Evolutionary conservation across 306 rosid genomes (phyloP).

Genomic region (Lupinus albus): DNA sequence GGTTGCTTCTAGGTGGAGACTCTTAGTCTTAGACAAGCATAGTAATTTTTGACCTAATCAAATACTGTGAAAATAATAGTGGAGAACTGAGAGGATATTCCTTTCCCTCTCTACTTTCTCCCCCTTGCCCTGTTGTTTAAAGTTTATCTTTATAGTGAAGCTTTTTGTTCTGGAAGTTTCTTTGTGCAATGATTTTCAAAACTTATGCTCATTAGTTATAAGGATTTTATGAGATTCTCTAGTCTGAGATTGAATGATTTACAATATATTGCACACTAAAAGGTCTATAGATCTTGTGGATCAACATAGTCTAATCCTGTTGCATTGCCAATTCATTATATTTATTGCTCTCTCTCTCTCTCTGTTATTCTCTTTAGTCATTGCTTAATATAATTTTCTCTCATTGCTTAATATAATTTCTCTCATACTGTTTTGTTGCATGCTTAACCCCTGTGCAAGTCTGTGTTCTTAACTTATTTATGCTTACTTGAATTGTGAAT

Average conservation of each 20-base stretch:
- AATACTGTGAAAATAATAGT: constrained; percentile 3
- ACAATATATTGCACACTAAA: constrained; percentile 3
- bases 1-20: constrained; percentile 14
- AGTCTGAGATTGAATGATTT: neutral
- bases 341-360: neutral
- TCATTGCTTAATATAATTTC: no score
- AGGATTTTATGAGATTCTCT: constrained; percentile 9
- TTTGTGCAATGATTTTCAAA: neutral
- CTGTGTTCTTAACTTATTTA: neutral
- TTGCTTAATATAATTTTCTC: no score
- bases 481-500: constrained; percentile 30
- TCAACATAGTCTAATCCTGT: neutral
- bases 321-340: neutral
- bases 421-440: neutral
- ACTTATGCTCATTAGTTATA: neutral
- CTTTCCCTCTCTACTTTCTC: neutral
- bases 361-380: no score
- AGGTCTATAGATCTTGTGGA: neutral
- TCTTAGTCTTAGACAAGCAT: constrained; percentile 22
- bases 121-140: neutral
- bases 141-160: constrained; percentile 11
- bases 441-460: neutral
- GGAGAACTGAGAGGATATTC: constrained; percentile 1
- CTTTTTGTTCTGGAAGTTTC: neutral
- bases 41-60: constrained; percentile 26